Base-by-base conservation (phyloP, 306 rosid genomes). In the Astragalus membranaceus region DNA sequence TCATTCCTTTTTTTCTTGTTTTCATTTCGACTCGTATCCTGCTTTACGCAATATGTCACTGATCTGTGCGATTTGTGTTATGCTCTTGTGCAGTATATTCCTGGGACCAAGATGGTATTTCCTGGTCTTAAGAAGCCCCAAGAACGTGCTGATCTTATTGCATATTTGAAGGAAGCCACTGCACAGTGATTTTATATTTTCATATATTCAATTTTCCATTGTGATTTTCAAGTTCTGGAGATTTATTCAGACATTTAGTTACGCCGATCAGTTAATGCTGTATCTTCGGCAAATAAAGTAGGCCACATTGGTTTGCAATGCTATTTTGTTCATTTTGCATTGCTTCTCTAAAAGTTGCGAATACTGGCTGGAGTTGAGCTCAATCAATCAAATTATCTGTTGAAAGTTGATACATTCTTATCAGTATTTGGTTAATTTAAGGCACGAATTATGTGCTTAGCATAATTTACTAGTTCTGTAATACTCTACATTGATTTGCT, bases 61-160 rank as follows among this genome's bases (percentile, higher is more conserved):
- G 63, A 82, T 53, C 32, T 36, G 4, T 51, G 9, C 43, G 3
- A n/a, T 1, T 44, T 73, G 48, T 43, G 46, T 29, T 41, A 4
- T 49, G 9, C 23, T 70, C 16, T 56, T 75, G 15, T 79, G 88
- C 96, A 90, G 95, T 91, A 88, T 78, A 86, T 93, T 78, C 98
- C 98, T 0, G 98, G 98, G 61, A 90, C 98, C 5, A 93, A 93
- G 92, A 93, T 93, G 98, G 98, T 93, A 3, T 93, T 93, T 72
- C 96, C 98, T 0, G 97, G 98, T 57, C 83, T 93, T 56, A 93
- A 93, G 94, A 93, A 93, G 79, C 98, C 98, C 11, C 90, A 93
- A 81, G 98, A 93, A 0, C 97, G 98, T 10, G 96, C 94, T 6
- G 98, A 93, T 80, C 95, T 93, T 37, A 90, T 93, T 70, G 82